Percentiles rank a stretch among this genome's conserved stretches.
Evolutionary conservation across 768 basidiomycete species (phyloP).

Genomic region (Ramaria rubella): DNA sequence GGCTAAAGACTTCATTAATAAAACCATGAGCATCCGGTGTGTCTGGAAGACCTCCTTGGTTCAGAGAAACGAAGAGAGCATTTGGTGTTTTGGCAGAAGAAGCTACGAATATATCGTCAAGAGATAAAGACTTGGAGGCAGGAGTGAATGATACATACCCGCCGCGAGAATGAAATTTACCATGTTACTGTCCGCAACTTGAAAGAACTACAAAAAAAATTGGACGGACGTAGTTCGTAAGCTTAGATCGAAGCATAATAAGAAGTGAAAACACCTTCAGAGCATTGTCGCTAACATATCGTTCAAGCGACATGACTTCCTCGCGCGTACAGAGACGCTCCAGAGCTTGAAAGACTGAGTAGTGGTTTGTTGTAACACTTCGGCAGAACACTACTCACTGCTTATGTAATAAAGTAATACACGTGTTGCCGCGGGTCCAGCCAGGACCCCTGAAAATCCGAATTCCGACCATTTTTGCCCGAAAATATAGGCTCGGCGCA

Average conservation of each 20-base stretch:
- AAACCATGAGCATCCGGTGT: conserved; percentile 77
- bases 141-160: conserved; percentile 38
- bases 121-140: not conserved
- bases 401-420: too few relatives aligned
- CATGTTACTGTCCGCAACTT: conserved; percentile 75
- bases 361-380: too few relatives aligned
- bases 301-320: conserved; percentile 36
- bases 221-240: not conserved
- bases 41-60: conserved; percentile 73
- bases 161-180: conserved; percentile 85
- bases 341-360: too few relatives aligned
- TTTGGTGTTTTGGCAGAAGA: conserved; percentile 78
- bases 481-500: too few relatives aligned
- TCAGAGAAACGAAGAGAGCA: conserved; percentile 67
- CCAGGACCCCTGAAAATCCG: too few relatives aligned
- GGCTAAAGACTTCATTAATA: conserved; percentile 65
- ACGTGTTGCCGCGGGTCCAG: too few relatives aligned
- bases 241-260: not conserved
- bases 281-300: conserved; percentile 75
- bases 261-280: conserved; percentile 45
- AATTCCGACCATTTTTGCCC: too few relatives aligned
- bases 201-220: conserved; percentile 55
- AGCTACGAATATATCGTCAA: conserved; percentile 41
- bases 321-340: too few relatives aligned
- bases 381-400: too few relatives aligned